Base-by-base conservation (phyloP, 2,329 filamentous ascomycete species). In the Myriosclerotinia duriaeana region DNA sequence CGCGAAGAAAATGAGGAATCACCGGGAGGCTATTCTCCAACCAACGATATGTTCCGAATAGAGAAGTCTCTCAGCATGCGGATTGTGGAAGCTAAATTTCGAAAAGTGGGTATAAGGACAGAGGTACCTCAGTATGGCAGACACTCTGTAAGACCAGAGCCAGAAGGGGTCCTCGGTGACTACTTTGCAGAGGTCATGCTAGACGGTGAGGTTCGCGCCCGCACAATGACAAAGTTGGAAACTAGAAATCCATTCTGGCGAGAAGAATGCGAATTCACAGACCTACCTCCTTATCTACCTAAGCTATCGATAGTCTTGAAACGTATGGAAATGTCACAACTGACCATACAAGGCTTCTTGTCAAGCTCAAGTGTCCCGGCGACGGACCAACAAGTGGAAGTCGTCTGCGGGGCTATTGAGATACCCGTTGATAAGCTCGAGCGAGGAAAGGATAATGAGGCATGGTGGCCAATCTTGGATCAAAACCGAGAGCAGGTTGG, bases 381-480 rank as follows among this genome's bases (percentile, higher is more conserved):
- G 36, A 48, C 67, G 11, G 69, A 69, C n/a, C 67, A 69, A 56
- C 72, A 82, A 15, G 79, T 80, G 3, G 87, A 89, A 72, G 75
- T 83, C 17, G 74, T 85, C 2, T 87, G 84, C 70, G 91, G 92
- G 1, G 86, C 88, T 61, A 89, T 97, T n/a, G 92, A 97, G 71
- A 72, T 77, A 53, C 85, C 88, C 26, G 80, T 97, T 9, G 89
- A 93, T 67, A 89, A 93, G 69, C 78, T 97, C 20, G 91, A 94
- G 48, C 83, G 86, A 0, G 89, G 88, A 20, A 89, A 89, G 74
- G 90, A 94, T 66, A 84, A 89, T 44, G 94, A 98, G 77, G 89
- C 93, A 74, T 97, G 93, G 94, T 90, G 92, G 81, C 89, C 89
- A 20, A 86, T 97, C 30, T 79, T 89, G 59, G 92, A 97, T 73